Evolutionary conservation across 2,329 filamentous ascomycete genomes (phyloP).

Genomic region (Fusarium proliferatum): DNA sequence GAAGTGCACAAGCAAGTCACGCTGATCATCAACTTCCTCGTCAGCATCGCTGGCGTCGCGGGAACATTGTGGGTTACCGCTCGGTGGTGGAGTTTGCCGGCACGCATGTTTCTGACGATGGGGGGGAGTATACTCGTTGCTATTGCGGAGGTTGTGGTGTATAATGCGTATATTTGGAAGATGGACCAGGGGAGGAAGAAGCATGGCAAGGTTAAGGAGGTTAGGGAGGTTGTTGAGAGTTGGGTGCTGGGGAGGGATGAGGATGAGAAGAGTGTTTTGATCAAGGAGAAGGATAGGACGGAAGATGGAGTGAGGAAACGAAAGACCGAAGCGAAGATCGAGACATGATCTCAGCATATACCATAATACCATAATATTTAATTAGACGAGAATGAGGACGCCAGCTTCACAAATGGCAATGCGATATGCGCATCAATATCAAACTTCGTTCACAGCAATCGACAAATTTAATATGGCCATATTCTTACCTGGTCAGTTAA

Average conservation of each 20-base stretch:
- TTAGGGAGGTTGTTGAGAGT: slow-evolving; percentile 75
- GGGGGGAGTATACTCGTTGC: slow-evolving; percentile 76
- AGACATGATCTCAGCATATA: neutral
- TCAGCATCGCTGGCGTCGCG: slow-evolving; percentile 84
- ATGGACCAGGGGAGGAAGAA: slow-evolving; percentile 74
- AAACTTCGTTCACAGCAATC: accelerated
- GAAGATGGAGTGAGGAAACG: slow-evolving; percentile 44
- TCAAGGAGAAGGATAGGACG: slow-evolving; percentile 39
- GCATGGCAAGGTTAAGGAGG: slow-evolving; percentile 70
- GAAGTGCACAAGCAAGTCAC: slow-evolving; percentile 85
- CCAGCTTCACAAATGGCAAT: accelerated
- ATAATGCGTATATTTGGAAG: slow-evolving; percentile 78
- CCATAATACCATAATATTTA: neutral
- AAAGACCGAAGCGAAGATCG: slow-evolving; percentile 21
- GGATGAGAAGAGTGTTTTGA: slow-evolving; percentile 40
- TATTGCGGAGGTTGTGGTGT: slow-evolving; percentile 81
- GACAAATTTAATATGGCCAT: neutral
- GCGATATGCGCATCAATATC: too few relatives aligned
- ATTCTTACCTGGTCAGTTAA: too few relatives aligned
- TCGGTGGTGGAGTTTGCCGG: slow-evolving; percentile 78
- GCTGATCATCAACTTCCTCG: slow-evolving; percentile 88
- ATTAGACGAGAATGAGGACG: neutral
- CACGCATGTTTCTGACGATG: slow-evolving; percentile 76
- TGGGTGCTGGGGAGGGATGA: slow-evolving; percentile 70
- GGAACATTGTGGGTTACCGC: slow-evolving; percentile 82